Evolutionary conservation across 2,329 filamentous ascomycete species (phyloP).

Genomic region (Lojkania enalia): DNA sequence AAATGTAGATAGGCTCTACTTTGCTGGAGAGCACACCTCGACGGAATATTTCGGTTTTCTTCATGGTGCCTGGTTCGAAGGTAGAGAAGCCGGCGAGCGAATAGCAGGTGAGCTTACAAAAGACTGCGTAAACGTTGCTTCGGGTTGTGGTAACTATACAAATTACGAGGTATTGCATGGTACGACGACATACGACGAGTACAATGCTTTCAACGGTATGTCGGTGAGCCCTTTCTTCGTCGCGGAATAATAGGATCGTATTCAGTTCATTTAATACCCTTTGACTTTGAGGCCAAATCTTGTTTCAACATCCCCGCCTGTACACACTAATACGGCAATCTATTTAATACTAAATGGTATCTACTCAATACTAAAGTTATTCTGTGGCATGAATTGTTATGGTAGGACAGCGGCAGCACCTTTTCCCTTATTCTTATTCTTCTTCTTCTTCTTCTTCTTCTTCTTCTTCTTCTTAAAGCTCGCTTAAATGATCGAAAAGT

Average conservation of each 20-base stretch:
- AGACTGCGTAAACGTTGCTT: constrained; percentile 27
- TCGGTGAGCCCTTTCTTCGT: constrained; percentile 30
- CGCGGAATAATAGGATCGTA: constrained; percentile 11
- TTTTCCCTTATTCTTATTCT: too few species aligned
- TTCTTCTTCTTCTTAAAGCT: too few species aligned
- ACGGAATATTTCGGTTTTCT: constrained; percentile 68
- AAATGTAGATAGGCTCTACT: constrained; percentile 65
- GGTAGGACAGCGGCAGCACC: too few species aligned
- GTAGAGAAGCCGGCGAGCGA: constrained; percentile 34
- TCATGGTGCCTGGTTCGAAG: constrained; percentile 52
- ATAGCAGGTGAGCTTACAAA: constrained; percentile 34
- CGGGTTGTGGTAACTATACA: constrained; percentile 31
- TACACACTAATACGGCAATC: too few species aligned
- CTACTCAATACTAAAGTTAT: too few species aligned
- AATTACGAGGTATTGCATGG: constrained; percentile 37
- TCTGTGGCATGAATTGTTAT: too few species aligned
- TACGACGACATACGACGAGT: constrained; percentile 32
- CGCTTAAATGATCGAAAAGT: too few species aligned
- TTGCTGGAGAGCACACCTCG: constrained; percentile 67
- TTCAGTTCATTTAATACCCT: too few species aligned
- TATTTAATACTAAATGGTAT: too few species aligned
- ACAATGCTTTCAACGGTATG: constrained; percentile 38
- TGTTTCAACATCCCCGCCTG: too few species aligned
- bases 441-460: too few species aligned
- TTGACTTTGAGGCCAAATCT: too few species aligned